A percentile compares a stretch with the other conserved stretches of the same genome.
Evolutionary conservation across 352 stramenopile genomes (phyloP).

Genomic region (Phytophthora tentaculata): DNA sequence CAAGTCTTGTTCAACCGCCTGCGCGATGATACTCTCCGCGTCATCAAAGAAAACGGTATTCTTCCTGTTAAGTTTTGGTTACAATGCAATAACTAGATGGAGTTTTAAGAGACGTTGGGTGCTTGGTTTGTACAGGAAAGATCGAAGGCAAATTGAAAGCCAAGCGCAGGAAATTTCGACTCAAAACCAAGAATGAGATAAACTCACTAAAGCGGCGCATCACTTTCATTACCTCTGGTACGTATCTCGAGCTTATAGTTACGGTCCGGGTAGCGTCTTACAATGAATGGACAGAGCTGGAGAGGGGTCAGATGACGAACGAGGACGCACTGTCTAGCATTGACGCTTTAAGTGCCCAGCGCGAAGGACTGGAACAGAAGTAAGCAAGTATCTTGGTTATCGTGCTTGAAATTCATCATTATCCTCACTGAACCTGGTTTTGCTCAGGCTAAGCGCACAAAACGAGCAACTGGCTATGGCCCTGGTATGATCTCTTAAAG

Average conservation of each 20-base stretch:
- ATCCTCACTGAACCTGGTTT: conserved; percentile 10
- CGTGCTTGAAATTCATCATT: neutral
- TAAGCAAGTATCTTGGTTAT: conserved; percentile 7
- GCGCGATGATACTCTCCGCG: conserved; percentile 35
- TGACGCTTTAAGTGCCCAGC: conserved; percentile 29
- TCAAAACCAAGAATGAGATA: conserved; percentile 57
- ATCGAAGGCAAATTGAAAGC: conserved; percentile 47
- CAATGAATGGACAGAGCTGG: conserved; percentile 40
- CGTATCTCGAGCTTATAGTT: neutral
- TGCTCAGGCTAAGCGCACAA: conserved; percentile 30
- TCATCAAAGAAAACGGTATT: conserved; percentile 52
- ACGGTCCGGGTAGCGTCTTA: conserved; percentile 9
- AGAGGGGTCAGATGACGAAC: conserved; percentile 56
- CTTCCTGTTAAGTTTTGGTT: neutral
- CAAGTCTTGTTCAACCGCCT: conserved; percentile 37
- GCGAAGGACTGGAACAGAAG: conserved; percentile 41
- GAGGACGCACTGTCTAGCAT: conserved; percentile 50
- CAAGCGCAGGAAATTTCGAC: conserved; percentile 52
- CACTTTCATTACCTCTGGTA: conserved; percentile 46
- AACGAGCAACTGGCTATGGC: conserved; percentile 35
- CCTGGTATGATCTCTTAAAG: conserved; percentile 33
- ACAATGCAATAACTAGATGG: neutral
- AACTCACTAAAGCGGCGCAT: conserved; percentile 48
- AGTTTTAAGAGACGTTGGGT: neutral
- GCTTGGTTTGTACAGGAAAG: conserved; percentile 28